These are phyloP conservation scores for Chamaecyparis obtusa DNA, from an alignment of 75 land plant species.

Conservation along the genomic window DNA sequence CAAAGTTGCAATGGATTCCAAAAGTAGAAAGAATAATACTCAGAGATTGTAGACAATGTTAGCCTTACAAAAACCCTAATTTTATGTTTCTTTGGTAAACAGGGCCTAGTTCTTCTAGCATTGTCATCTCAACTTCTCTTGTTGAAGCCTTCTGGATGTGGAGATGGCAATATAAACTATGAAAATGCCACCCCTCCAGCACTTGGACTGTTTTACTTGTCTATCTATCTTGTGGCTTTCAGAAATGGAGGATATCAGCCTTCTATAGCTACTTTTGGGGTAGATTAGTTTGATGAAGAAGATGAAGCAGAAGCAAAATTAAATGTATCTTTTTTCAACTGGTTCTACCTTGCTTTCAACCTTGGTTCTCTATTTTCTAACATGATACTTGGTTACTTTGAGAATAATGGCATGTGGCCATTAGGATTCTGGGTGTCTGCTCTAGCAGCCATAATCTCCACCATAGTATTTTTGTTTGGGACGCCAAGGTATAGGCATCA, in stretches of 20 bases:
- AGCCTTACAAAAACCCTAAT: neutral
- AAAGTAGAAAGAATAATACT: too few relatives aligned
- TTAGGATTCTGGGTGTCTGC: slow-evolving; percentile 67
- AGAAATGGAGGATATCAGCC: slow-evolving; percentile 90
- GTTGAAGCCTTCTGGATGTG: slow-evolving; percentile 36
- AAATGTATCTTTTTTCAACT: slow-evolving; percentile 62
- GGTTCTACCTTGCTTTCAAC: slow-evolving; percentile 76
- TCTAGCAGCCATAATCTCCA: slow-evolving; percentile 39
- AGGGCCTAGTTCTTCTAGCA: slow-evolving; percentile 45
- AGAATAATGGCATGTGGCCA: slow-evolving; percentile 65
- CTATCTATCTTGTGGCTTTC: slow-evolving; percentile 73
- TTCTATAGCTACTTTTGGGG: slow-evolving; percentile 70
- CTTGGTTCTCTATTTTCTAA: slow-evolving; percentile 77
- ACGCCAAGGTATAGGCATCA: slow-evolving; percentile 47
- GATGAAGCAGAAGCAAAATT: slow-evolving; percentile 30
- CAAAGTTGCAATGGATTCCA: neutral
- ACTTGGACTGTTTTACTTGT: slow-evolving; percentile 54
- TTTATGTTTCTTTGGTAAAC: neutral
- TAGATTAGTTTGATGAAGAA: slow-evolving; percentile 81
- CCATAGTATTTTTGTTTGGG: slow-evolving; percentile 39
- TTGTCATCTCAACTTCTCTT: slow-evolving; percentile 27
- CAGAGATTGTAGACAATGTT: neutral
- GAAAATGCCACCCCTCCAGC: slow-evolving; percentile 22
- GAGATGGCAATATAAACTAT: slow-evolving; percentile 28
- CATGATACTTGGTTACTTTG: slow-evolving; percentile 70